phyloP scores from a whole-genome alignment of 2,329 filamentous ascomycete species.

The Teratosphaeriaceae sp. region DNA sequence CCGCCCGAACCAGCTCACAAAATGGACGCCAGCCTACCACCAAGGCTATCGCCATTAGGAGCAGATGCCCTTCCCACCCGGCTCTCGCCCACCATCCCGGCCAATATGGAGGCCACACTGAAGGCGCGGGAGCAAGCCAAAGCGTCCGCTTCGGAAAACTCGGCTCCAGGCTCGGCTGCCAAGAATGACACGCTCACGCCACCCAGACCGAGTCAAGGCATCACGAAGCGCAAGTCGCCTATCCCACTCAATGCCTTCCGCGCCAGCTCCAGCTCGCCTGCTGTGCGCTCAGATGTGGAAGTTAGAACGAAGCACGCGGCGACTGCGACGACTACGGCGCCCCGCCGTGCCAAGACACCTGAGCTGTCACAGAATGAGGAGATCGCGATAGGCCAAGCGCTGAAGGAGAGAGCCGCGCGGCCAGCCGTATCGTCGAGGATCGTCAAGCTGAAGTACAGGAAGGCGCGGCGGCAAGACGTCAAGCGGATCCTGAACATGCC shows the following conservation, averaged over 20 bases:
- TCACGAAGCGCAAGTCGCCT: constrained; percentile 22
- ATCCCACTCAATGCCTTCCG: constrained; percentile 23
- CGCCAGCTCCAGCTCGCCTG: constrained; percentile 22
- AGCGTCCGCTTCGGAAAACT: constrained; percentile 12
- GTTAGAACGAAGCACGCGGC: constrained; percentile 8
- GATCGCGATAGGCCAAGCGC: constrained; percentile 10
- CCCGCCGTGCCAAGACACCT: constrained; percentile 8
- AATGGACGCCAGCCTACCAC: constrained; percentile 8
- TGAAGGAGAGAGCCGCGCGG: constrained; percentile 9
- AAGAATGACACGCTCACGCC: constrained; percentile 20
- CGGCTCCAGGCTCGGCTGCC: constrained; percentile 10
- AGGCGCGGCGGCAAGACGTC: constrained; percentile 18
- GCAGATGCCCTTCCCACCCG: constrained; percentile 43
- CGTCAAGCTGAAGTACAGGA: constrained; percentile 26
- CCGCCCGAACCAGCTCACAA: not conserved
- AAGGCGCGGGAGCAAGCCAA: constrained; percentile 29
- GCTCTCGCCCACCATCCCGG: constrained; percentile 53
- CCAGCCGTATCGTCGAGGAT: constrained; percentile 13
- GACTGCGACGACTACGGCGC: constrained; percentile 6
- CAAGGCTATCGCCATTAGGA: constrained; percentile 16
- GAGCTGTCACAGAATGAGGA: constrained; percentile 18
- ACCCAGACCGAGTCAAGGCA: constrained; percentile 10
- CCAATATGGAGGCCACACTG: constrained; percentile 49
- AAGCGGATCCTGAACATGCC: constrained; percentile 25
- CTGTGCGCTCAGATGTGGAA: constrained; percentile 17